Conservation (phyloP, 306 rosid species). For the Lagenaria siceraria region DNA sequence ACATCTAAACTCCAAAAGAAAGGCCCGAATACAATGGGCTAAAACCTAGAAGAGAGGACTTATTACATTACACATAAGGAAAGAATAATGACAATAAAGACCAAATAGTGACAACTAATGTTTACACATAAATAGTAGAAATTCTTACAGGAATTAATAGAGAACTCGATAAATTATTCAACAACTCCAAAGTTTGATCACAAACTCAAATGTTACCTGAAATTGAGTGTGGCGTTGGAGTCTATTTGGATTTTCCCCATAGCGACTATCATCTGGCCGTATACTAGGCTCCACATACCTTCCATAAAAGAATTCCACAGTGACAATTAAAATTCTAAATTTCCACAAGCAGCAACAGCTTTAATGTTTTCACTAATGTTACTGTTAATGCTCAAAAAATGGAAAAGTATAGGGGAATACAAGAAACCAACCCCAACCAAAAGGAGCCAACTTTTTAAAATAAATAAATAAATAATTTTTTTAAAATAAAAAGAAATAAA, state of each 20-base stretch:
- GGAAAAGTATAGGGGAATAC: no score
- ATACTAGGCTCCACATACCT: slow-evolving; percentile 91
- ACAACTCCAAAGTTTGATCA: background rate
- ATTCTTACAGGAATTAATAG: background rate
- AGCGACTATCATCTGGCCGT: slow-evolving; percentile 92
- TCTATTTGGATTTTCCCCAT: slow-evolving; percentile 97
- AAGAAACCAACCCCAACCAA: background rate
- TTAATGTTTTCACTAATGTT: background rate
- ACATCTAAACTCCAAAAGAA: no score
- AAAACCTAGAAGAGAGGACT: no score
- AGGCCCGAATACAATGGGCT: no score
- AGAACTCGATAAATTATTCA: background rate
- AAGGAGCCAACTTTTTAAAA: no score
- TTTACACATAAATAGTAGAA: background rate
- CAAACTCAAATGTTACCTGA: slow-evolving; percentile 42
- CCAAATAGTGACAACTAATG: background rate
- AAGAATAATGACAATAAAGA: no score
- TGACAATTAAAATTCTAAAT: slow-evolving; percentile 18
- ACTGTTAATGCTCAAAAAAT: background rate
- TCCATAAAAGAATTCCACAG: slow-evolving; percentile 22
- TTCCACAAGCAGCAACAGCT: background rate
- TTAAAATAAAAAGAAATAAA: no score
- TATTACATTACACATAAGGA: no score
- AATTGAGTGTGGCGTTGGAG: slow-evolving; percentile 96
- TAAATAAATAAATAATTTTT: no score